phyloP scores from a whole-genome alignment of 1,284 basidiomycete species.

The Vanrija sp. region DNA sequence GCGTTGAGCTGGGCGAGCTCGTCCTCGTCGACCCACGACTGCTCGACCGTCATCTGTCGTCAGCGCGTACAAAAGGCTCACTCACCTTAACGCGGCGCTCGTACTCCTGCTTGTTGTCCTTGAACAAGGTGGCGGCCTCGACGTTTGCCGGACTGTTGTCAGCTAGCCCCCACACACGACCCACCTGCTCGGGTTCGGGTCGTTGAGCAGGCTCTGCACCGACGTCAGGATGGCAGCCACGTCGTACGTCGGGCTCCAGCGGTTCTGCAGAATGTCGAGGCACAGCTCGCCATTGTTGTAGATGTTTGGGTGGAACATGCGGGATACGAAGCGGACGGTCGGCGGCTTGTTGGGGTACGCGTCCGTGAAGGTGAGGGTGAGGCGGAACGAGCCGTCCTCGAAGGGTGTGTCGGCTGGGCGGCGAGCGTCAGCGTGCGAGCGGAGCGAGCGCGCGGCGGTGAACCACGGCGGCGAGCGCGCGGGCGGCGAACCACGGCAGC shows the following conservation, averaged over 20 bases:
- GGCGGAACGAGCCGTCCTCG: constrained; percentile 97
- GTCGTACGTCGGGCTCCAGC: constrained; percentile 98
- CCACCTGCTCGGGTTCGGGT: constrained; percentile 86
- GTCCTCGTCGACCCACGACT: constrained; percentile 37
- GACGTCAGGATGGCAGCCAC: constrained; percentile 95
- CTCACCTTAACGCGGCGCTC: constrained; percentile 78
- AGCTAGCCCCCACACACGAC: constrained; percentile 20
- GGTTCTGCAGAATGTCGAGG: constrained; percentile 94
- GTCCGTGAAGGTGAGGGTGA: constrained; percentile 92
- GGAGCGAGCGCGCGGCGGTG: background rate
- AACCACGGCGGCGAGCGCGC: too few relatives aligned
- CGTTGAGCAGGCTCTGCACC: constrained; percentile 91
- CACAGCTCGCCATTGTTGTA: constrained; percentile 98
- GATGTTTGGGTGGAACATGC: constrained; percentile 99
- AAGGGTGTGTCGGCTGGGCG: constrained; percentile 88
- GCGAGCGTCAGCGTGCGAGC: background rate
- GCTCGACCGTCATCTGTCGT: constrained; percentile 33
- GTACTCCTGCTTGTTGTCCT: constrained; percentile 99
- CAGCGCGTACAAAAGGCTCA: background rate
- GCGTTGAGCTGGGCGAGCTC: constrained; percentile 24
- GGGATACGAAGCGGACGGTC: constrained; percentile 90
- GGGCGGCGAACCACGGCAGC: too few relatives aligned
- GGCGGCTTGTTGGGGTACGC: constrained; percentile 98
- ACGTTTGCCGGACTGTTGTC: constrained; percentile 82
- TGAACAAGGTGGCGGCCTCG: constrained; percentile 90